These are phyloP conservation scores for Oryza nivara DNA, from an alignment of 176 grass and related monocot species.

Conservation along the genomic window DNA sequence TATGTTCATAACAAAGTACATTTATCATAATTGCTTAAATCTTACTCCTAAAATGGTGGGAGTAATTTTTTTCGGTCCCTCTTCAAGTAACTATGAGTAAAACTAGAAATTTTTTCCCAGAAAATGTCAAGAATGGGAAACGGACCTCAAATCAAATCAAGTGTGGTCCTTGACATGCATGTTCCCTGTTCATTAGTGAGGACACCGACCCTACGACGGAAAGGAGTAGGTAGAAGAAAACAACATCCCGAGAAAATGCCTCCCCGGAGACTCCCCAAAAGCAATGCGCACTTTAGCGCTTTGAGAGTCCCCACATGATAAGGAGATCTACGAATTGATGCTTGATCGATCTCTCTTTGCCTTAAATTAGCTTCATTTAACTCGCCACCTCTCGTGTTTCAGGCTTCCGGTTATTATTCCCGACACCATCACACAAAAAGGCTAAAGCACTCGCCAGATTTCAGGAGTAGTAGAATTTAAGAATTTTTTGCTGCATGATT, in stretches of 20 bases:
- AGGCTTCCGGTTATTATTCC: constrained; percentile 30
- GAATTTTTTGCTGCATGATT: constrained; percentile 21
- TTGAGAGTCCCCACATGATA: constrained; percentile 19
- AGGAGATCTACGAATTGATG: neutral
- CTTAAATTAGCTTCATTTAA: neutral
- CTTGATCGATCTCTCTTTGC: neutral
- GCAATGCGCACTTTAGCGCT: constrained; percentile 1
- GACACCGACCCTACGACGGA: constrained; percentile 16
- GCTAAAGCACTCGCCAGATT: neutral
- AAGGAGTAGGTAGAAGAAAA: constrained; percentile 44
- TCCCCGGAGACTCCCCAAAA: constrained; percentile 21
- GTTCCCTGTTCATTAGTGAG: neutral
- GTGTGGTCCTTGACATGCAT: constrained; percentile 18
- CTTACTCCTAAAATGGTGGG: too few relatives aligned
- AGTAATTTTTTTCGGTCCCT: too few relatives aligned
- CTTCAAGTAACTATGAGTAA: too few relatives aligned
- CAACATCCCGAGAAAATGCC: constrained; percentile 28
- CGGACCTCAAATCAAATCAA: neutral
- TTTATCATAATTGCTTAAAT: too few relatives aligned
- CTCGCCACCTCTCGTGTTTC: constrained; percentile 30
- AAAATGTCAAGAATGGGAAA: neutral
- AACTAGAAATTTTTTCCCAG: too few relatives aligned
- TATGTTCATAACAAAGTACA: too few relatives aligned
- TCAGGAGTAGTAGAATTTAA: neutral
- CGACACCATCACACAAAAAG: constrained; percentile 25